Percentiles rank a stretch among this genome's conserved stretches.
Evolutionary conservation across 1,139 yeast genomes (phyloP).

Genomic region (Debaryomycetaceae sp.): DNA sequence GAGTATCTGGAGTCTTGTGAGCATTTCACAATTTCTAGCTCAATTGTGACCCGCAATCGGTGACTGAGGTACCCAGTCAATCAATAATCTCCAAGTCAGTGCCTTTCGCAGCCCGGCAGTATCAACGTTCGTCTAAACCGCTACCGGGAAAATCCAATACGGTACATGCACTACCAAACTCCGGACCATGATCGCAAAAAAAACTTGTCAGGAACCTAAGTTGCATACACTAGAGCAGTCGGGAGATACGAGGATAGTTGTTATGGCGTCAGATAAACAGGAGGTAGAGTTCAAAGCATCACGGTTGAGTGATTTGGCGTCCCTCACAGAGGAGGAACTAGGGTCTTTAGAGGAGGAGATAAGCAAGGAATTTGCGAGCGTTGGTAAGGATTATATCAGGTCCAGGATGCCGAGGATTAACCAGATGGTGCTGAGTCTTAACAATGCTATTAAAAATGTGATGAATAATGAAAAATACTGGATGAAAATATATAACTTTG

Average conservation of each 20-base stretch:
- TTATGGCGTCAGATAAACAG: not conserved
- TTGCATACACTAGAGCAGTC: not conserved
- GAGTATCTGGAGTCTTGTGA: too few relatives aligned
- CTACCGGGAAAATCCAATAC: not conserved
- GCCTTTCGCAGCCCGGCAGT: too few relatives aligned
- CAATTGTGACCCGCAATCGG: too few relatives aligned
- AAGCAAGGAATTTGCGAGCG: slow-evolving; percentile 26
- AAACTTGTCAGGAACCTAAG: not conserved
- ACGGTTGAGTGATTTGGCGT: not conserved
- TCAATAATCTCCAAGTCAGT: too few relatives aligned
- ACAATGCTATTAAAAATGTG: slow-evolving; percentile 23
- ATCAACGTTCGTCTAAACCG: not conserved
- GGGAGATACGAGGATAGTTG: not conserved
- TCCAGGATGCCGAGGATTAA: slow-evolving; percentile 32
- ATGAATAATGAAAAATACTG: slow-evolving; percentile 32
- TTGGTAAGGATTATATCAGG: slow-evolving; percentile 27
- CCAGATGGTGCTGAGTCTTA: slow-evolving; percentile 24
- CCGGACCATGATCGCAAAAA: not conserved
- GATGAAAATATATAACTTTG: slow-evolving; percentile 30
- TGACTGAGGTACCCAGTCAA: too few relatives aligned
- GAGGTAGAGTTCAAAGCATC: not conserved
- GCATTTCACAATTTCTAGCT: too few relatives aligned
- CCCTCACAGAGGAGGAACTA: slow-evolving; percentile 20
- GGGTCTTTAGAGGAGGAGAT: slow-evolving; percentile 25
- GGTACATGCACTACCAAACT: not conserved